Evolutionary conservation across 352 stramenopile species (phyloP).

Genomic region (Phytopythium chamaehyphon): DNA sequence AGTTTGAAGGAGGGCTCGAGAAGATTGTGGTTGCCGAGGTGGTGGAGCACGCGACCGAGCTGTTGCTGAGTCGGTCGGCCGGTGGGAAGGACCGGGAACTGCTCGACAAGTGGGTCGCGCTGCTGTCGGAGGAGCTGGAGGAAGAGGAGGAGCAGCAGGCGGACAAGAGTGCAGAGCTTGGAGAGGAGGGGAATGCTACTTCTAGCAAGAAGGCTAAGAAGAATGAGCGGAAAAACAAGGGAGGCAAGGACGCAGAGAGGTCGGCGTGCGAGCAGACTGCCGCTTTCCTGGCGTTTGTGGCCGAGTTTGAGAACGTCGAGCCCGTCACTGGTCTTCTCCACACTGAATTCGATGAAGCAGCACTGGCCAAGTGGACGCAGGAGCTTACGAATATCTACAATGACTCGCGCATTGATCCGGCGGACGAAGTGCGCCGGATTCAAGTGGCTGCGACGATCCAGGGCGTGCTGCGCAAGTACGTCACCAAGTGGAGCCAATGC

Average conservation of each 20-base stretch:
- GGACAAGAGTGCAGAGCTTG: slow-evolving; percentile 2
- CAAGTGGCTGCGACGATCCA: slow-evolving; percentile 42
- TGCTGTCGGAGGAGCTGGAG: slow-evolving; percentile 22
- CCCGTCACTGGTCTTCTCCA: slow-evolving; percentile 5
- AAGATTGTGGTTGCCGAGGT: slow-evolving; percentile 45
- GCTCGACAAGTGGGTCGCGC: slow-evolving; percentile 40
- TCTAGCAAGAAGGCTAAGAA: slow-evolving; percentile 24
- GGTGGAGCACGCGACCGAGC: slow-evolving; percentile 60
- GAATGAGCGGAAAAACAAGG: slow-evolving; percentile 27
- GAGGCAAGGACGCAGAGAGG: slow-evolving; percentile 20
- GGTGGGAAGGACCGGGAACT: slow-evolving; percentile 19
- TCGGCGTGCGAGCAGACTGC: slow-evolving; percentile 36
- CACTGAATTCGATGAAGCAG: slow-evolving; percentile 4
- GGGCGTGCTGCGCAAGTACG: slow-evolving; percentile 28
- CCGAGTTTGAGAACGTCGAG: slow-evolving; percentile 11
- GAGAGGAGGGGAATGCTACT: slow-evolving; percentile 13
- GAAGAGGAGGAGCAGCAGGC: slow-evolving; percentile 7
- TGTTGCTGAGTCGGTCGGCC: slow-evolving; percentile 47
- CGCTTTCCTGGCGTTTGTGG: slow-evolving; percentile 50
- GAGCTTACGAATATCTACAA: slow-evolving; percentile 42
- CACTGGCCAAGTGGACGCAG: slow-evolving; percentile 10
- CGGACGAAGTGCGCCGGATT: slow-evolving; percentile 38
- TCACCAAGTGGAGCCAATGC: slow-evolving; percentile 45
- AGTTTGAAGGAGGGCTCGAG: slow-evolving; percentile 26
- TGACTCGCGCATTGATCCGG: slow-evolving; percentile 33